A percentile compares a stretch with the other conserved stretches of the same genome.
phyloP scores from a whole-genome alignment of 352 stramenopile genomes.

The Globisporangium lucens region DNA sequence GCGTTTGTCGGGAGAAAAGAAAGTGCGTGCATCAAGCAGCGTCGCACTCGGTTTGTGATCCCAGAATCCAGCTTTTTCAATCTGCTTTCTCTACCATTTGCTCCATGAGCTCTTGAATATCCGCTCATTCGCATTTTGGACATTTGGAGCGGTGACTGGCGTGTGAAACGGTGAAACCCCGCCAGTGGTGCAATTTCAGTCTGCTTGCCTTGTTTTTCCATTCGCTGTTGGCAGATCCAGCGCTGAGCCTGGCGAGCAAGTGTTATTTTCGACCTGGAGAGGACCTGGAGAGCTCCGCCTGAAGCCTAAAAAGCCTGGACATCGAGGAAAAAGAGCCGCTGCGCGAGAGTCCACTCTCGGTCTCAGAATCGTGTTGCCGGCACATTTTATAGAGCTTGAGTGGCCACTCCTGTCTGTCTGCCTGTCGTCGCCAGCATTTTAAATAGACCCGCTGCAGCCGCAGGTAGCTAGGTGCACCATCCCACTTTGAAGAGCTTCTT shows the following conservation, averaged over 20 bases:
- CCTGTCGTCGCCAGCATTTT: not conserved
- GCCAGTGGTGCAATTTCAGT: no score
- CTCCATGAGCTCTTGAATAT: no score
- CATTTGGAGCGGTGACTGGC: not conserved
- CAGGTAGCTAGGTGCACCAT: not conserved
- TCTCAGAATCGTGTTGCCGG: not conserved
- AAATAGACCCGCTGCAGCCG: not conserved
- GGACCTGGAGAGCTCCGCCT: no score
- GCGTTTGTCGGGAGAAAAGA: no score
- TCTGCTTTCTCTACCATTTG: no score
- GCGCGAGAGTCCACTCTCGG: not conserved
- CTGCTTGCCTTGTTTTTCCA: no score
- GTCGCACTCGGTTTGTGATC: not conserved
- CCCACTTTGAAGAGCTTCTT: not conserved
- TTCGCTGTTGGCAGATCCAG: no score
- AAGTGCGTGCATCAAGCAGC: not conserved
- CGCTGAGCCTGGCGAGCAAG: no score
- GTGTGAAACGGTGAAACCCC: not conserved
- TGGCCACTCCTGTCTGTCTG: not conserved
- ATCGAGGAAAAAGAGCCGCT: no score
- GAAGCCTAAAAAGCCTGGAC: no score
- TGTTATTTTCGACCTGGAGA: no score
- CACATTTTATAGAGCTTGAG: slow-evolving; percentile 6
- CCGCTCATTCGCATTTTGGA: not conserved
- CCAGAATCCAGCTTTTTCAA: not conserved